phyloP scores from a whole-genome alignment of 805 yeast genomes.

The Kluyveromyces nonfermentans region DNA sequence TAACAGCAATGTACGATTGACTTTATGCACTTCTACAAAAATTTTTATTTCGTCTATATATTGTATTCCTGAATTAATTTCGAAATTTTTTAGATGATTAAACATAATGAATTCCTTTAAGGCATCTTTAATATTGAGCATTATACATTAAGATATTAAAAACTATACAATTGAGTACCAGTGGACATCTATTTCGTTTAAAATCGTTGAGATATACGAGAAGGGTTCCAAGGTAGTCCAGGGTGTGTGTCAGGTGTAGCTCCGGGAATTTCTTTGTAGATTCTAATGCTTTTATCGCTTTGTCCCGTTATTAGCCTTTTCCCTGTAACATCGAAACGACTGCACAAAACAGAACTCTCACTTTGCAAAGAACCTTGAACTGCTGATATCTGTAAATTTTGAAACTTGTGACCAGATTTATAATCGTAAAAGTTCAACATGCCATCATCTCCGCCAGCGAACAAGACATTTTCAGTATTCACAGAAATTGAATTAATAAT shows the following conservation, averaged over 20 bases:
- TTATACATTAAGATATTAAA: too few species aligned
- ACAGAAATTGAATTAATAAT: slow-evolving; percentile 63
- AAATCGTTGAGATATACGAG: slow-evolving; percentile 21
- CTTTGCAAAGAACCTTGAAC: slow-evolving; percentile 64
- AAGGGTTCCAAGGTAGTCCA: slow-evolving; percentile 28
- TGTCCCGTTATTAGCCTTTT: slow-evolving; percentile 76
- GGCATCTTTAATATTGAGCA: neutral
- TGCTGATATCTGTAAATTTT: slow-evolving; percentile 41
- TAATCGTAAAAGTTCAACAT: slow-evolving; percentile 70
- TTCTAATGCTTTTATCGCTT: slow-evolving; percentile 76
- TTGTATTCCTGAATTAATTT: neutral
- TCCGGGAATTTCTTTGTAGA: slow-evolving; percentile 47
- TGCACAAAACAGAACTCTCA: slow-evolving; percentile 58
- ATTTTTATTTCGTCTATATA: neutral
- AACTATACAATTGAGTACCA: too few species aligned
- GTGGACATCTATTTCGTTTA: slow-evolving; percentile 6
- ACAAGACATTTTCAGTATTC: slow-evolving; percentile 53
- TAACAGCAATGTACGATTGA: neutral
- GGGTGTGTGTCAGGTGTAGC: slow-evolving; percentile 26
- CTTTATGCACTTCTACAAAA: neutral
- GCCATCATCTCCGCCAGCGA: slow-evolving; percentile 83
- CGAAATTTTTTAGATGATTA: neutral
- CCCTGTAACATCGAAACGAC: slow-evolving; percentile 74
- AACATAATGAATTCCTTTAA: neutral
- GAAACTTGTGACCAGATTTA: slow-evolving; percentile 55